These are phyloP conservation scores for Plasmopara muralis DNA, from an alignment of 352 stramenopile genomes.

Conservation along the genomic window DNA sequence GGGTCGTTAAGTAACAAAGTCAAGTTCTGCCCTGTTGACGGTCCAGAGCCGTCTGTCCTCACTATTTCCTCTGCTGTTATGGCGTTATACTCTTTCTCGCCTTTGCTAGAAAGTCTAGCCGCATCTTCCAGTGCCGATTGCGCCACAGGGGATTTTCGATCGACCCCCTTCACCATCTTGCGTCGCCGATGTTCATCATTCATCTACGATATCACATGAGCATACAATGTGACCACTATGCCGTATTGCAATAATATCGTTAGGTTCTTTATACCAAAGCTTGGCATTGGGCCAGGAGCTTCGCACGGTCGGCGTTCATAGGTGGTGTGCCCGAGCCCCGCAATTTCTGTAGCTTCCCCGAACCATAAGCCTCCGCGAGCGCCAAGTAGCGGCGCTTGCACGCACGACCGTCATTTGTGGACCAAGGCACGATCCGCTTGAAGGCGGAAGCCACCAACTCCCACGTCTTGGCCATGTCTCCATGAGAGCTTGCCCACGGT, in stretches of 20 bases:
- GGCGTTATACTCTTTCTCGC: slow-evolving; percentile 1
- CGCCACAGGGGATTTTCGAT: slow-evolving; percentile 5
- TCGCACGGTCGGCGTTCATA: slow-evolving; percentile 20
- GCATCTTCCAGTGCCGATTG: slow-evolving; percentile 16
- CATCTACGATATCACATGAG: slow-evolving; percentile 15
- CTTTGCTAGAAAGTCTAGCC: slow-evolving; percentile 6
- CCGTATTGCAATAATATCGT: slow-evolving; percentile 5
- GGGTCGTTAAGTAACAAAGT: slow-evolving; percentile 16
- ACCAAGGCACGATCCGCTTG: too few relatives aligned
- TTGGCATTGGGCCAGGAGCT: slow-evolving; percentile 15
- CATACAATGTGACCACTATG: slow-evolving; percentile 6
- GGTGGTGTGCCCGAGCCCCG: slow-evolving; percentile 15
- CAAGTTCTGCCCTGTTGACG: slow-evolving; percentile 3
- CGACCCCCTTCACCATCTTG: slow-evolving; percentile 8
- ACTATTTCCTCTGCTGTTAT: not conserved
- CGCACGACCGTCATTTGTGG: slow-evolving; percentile 16
- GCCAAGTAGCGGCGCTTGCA: slow-evolving; percentile 23
- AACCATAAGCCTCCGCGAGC: slow-evolving; percentile 12
- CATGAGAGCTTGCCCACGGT: slow-evolving; percentile 20
- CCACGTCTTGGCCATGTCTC: slow-evolving; percentile 22
- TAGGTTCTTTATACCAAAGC: slow-evolving; percentile 5
- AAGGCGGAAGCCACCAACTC: slow-evolving; percentile 14
- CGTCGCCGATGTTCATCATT: slow-evolving; percentile 16
- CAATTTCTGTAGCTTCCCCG: slow-evolving; percentile 17
- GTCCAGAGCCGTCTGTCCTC: not conserved